Evolutionary conservation across 441 rosid species (phyloP), one percentile per base, ranked within the genome.

Genomic region (Cnidoscolus chayamansa): DNA sequence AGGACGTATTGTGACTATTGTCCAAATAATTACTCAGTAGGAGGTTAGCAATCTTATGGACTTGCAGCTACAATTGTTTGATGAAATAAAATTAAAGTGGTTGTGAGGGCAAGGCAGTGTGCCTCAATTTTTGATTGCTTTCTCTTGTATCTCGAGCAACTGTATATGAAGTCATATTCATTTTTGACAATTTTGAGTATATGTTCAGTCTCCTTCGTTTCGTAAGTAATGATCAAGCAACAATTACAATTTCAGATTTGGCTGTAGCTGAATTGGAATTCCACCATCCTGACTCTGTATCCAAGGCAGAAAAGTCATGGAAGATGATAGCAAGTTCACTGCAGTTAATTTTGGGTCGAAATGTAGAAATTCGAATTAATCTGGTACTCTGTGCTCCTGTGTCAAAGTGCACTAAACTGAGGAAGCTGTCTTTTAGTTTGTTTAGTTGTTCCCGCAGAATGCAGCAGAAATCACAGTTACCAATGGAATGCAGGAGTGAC

Each of bases 241-340:
- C 54, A 11, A 51, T 59, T 25, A 43, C 40, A 25, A 57, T 81
- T 79, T 68, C 85, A 90, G 97, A 94, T 77, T 72, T 89, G 75
- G 97, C 92, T 50, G 83, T 90, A 35, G 97, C 89, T 65, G 97
- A 88, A 70, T 67, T 94, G 72, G 93, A 89, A 71, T 92, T 94
- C 78, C 64, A 80, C 79, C 85, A 82, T 76, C 82, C 87, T 73
- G 80, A 76, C 60, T 78, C 86, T 74, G 90, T 84, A 61, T 71
- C 87, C 12, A 90, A 83, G 79, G 98, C 98, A n/a, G 98, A 94
- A 77, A 92, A 86, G 81, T 90, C 97, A 63, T 94, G 98, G 98
- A 94, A 92, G 81, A 63, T 70, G 58, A 94, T 94, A 56, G 99
- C 99, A 72, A 90, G 88, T 74, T 85, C 87, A 11, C 89, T 94